These are phyloP conservation scores for Suhomyces yuchorum DNA, from an alignment of 1,139 yeast species.

Conservation along the genomic window DNA sequence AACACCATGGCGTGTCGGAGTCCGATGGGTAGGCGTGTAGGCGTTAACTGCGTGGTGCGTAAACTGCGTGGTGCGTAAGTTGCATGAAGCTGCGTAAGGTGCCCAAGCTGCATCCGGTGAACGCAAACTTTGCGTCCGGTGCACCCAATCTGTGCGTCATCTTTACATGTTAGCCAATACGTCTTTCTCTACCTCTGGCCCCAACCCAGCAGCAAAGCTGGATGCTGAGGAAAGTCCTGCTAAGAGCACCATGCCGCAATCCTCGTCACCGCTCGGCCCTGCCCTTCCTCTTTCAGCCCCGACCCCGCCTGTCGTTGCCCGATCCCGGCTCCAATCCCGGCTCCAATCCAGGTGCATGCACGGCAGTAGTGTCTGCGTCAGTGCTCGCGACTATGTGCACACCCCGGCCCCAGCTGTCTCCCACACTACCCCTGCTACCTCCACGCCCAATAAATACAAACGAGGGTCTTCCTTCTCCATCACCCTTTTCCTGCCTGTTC, in stretches of 20 bases:
- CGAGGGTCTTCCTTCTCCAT: slow-evolving; percentile 5
- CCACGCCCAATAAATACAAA: slow-evolving; percentile 14
- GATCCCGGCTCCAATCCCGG: not conserved
- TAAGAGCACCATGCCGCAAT: too few species aligned
- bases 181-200: too few species aligned
- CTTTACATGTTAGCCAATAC: not conserved
- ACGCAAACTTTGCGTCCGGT: not conserved
- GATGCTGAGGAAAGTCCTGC: too few species aligned
- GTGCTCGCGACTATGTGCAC: slow-evolving; percentile 10
- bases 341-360: slow-evolving; percentile 6
- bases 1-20: not conserved
- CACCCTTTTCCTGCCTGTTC: not conserved
- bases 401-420: slow-evolving; percentile 5
- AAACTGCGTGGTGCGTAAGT: not conserved
- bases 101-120: not conserved
- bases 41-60: not conserved
- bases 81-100: not conserved
- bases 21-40: not conserved
- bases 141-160: not conserved
- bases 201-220: too few species aligned
- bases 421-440: slow-evolving; percentile 15
- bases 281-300: not conserved
- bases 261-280: not conserved
- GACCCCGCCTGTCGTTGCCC: not conserved
- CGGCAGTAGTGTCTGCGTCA: slow-evolving; percentile 10